A percentile compares a stretch with the other conserved stretches of the same genome.
phyloP scores from a whole-genome alignment of 345 rosid genomes.

The Gossypium sturtianum region DNA sequence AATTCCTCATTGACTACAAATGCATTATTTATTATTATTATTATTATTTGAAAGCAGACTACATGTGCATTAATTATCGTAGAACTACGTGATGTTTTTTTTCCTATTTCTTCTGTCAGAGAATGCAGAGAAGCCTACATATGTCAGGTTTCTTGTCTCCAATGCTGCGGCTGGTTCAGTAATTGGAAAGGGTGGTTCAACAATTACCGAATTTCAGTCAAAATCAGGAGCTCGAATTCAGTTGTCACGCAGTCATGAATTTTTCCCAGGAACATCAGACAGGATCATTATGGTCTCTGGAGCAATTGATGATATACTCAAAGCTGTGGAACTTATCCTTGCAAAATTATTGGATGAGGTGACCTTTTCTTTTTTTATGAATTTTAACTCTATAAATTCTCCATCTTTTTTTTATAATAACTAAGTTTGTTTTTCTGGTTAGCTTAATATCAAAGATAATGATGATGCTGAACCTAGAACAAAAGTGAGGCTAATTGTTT shows the following conservation, averaged over 20 bases:
- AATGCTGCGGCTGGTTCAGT: constrained; percentile 99
- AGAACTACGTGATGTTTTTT: background rate
- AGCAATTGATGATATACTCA: constrained; percentile 59
- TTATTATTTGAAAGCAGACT: too few species aligned
- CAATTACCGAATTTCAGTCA: constrained; percentile 90
- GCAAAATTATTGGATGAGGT: constrained; percentile 88
- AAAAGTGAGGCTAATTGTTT: constrained; percentile 87
- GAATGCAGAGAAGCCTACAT: constrained; percentile 68
- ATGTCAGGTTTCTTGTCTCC: constrained; percentile 84
- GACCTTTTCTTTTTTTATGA: constrained; percentile 15
- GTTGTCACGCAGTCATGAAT: constrained; percentile 87
- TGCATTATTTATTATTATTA: background rate
- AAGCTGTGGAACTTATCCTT: constrained; percentile 81
- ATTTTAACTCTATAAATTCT: background rate
- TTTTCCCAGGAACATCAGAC: constrained; percentile 93
- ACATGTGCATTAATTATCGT: background rate
- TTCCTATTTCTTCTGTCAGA: constrained; percentile 36
- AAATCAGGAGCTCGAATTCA: constrained; percentile 95
- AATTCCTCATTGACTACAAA: background rate
- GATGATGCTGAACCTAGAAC: constrained; percentile 73
- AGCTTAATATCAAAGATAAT: constrained; percentile 77
- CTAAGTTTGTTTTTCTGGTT: constrained; percentile 19
- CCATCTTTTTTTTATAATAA: background rate
- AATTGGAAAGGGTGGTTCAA: constrained; percentile 97
- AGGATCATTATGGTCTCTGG: constrained; percentile 92